Percentiles rank a stretch among this genome's conserved stretches.
Evolutionary conservation across 495 filamentous ascomycete genomes (phyloP).

Genomic region (Lasiosphaeria hispida): DNA sequence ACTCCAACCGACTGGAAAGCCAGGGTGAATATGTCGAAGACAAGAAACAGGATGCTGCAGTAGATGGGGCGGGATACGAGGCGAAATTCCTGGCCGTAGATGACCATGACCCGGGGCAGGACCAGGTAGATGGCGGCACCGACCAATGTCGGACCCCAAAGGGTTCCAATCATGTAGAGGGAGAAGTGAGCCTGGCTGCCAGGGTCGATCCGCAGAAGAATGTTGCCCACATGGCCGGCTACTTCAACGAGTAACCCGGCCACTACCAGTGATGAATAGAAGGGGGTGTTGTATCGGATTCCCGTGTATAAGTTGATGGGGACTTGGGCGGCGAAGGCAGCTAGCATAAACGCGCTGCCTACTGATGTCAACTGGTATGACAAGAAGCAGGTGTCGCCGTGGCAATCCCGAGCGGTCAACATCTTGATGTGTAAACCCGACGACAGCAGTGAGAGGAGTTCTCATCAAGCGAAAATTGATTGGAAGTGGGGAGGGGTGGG

Average conservation of each 20-base stretch:
- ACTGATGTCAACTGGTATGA: slow-evolving; percentile 28
- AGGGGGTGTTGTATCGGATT: slow-evolving; percentile 33
- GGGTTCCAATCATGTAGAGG: slow-evolving; percentile 40
- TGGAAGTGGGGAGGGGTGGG: neutral
- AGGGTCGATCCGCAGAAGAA: slow-evolving; percentile 32
- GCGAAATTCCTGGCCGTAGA: slow-evolving; percentile 39
- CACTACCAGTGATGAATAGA: slow-evolving; percentile 32
- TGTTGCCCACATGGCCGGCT: slow-evolving; percentile 39
- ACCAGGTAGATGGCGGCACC: slow-evolving; percentile 34
- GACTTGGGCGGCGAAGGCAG: slow-evolving; percentile 37
- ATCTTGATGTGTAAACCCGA: neutral
- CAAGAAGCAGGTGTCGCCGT: slow-evolving; percentile 23
- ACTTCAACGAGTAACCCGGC: slow-evolving; percentile 39
- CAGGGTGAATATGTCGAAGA: slow-evolving; percentile 31
- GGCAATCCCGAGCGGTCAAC: slow-evolving; percentile 13
- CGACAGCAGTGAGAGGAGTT: neutral
- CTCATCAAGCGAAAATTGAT: neutral
- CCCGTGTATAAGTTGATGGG: slow-evolving; percentile 37
- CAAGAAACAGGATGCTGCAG: slow-evolving; percentile 30
- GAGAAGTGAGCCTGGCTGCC: slow-evolving; percentile 28
- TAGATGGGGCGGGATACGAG: slow-evolving; percentile 31
- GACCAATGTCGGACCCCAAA: slow-evolving; percentile 39
- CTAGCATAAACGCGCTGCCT: slow-evolving; percentile 38
- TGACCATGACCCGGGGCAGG: slow-evolving; percentile 37
- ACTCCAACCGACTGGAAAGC: slow-evolving; percentile 39